Evolutionary conservation across 371 early-diverging fungal species (phyloP).

Genomic region (Mucor irregularis): DNA sequence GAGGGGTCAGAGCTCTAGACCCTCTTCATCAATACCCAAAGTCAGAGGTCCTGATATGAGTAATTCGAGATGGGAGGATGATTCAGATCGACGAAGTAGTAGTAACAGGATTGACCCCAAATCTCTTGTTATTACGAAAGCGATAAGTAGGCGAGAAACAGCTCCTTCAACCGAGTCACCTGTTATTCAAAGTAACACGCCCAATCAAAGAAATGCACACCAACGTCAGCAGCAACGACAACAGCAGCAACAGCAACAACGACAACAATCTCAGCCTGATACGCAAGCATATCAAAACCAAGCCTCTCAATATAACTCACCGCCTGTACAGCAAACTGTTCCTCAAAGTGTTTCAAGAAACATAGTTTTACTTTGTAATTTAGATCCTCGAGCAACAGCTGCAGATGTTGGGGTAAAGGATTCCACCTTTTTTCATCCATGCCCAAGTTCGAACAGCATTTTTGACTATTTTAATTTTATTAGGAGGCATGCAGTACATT

Average conservation of each 20-base stretch:
- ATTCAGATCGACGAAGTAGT: neutral
- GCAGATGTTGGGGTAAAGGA: constrained; percentile 62
- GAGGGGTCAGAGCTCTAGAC: too few species aligned
- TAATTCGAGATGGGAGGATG: neutral
- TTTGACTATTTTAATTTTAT: neutral
- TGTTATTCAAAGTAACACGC: neutral
- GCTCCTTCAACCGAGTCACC: neutral
- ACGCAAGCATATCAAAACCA: neutral
- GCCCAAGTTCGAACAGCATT: too few species aligned
- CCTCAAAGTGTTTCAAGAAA: constrained; percentile 13
- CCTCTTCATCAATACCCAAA: neutral
- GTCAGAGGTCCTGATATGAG: neutral
- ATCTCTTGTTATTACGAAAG: constrained; percentile 17
- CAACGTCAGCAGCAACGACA: neutral
- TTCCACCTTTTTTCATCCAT: too few species aligned
- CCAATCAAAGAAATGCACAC: neutral
- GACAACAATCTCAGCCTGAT: neutral
- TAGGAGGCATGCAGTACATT: constrained; percentile 38
- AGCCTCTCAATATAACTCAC: neutral
- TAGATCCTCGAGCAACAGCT: constrained; percentile 59
- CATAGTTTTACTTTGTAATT: constrained; percentile 53
- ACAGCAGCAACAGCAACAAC: neutral
- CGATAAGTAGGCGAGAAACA: neutral
- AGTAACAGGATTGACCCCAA: constrained; percentile 16
- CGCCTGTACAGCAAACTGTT: neutral